Conservation (phyloP, 164 flowering plant species). For the Vitis riparia region DNA sequence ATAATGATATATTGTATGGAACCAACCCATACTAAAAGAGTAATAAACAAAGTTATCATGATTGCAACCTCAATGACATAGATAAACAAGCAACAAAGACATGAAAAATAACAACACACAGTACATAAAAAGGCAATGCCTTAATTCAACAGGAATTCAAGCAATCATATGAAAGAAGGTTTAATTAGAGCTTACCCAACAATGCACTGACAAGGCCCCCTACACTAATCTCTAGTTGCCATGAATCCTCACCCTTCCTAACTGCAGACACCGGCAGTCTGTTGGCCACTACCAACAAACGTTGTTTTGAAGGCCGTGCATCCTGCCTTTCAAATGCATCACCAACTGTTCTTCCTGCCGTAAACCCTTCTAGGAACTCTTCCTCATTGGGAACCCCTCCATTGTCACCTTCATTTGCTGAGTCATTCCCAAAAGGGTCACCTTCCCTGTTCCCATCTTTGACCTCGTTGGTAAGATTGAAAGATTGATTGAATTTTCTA, state of each 20-base stretch:
- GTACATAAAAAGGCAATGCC: too few species aligned
- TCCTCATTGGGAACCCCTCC: conserved; percentile 35
- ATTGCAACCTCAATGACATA: too few species aligned
- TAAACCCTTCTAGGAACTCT: conserved; percentile 35
- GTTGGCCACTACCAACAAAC: conserved; percentile 89
- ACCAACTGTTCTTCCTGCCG: conserved; percentile 23
- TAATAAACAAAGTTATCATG: too few species aligned
- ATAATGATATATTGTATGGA: too few species aligned
- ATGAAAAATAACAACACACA: too few species aligned
- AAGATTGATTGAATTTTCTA: conserved; percentile 37
- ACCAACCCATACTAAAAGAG: too few species aligned
- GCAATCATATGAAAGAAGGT: too few species aligned
- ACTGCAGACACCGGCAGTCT: conserved; percentile 88
- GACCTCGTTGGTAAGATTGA: conserved; percentile 26
- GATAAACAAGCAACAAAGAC: too few species aligned
- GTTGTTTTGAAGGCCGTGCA: conserved; percentile 56
- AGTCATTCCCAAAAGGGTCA: conserved; percentile 27
- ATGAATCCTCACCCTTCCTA: conserved; percentile 75
- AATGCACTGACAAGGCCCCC: conserved; percentile 97
- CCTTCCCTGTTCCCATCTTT: conserved; percentile 26
- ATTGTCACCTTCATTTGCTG: conserved; percentile 22
- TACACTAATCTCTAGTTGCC: conserved; percentile 86
- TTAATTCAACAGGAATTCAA: too few species aligned
- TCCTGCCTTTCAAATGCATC: conserved; percentile 43
- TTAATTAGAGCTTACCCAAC: conserved; percentile 50